Evolutionary conservation across 495 filamentous ascomycete species (phyloP).

Genomic region (Cenococcum geophilum): DNA sequence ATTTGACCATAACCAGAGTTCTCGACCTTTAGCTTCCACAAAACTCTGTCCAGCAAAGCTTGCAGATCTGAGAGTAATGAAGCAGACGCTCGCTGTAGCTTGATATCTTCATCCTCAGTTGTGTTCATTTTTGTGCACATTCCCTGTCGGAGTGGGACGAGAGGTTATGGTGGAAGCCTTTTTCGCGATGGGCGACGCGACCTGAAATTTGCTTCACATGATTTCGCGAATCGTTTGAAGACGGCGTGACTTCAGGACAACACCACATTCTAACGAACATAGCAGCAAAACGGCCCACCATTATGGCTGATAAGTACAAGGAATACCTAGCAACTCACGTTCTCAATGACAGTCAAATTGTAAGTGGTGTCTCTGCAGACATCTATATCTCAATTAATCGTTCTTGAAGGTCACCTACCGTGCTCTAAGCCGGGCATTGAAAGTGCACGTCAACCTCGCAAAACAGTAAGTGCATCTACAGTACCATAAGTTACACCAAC

Average conservation of each 20-base stretch:
- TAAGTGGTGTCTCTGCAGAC: constrained; percentile 40
- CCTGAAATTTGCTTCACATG: constrained; percentile 20
- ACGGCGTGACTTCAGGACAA: constrained; percentile 43
- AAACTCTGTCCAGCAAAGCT: constrained; percentile 25
- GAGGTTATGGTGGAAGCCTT: background rate
- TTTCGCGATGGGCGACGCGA: constrained; percentile 16
- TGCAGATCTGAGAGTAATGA: constrained; percentile 29
- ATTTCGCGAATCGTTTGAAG: constrained; percentile 18
- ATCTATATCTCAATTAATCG: constrained; percentile 9
- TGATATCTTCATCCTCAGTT: constrained; percentile 37
- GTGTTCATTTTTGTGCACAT: constrained; percentile 22
- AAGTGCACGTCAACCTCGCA: constrained; percentile 73
- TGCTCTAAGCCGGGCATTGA: constrained; percentile 66
- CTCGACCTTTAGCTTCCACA: constrained; percentile 24
- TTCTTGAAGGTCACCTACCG: constrained; percentile 72
- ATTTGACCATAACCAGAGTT: constrained; percentile 7
- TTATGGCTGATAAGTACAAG: constrained; percentile 57
- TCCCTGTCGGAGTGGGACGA: background rate
- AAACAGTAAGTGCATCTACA: constrained; percentile 59
- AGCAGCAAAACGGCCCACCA: constrained; percentile 10
- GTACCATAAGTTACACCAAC: constrained; percentile 1
- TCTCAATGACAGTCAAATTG: constrained; percentile 68
- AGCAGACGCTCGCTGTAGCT: constrained; percentile 32
- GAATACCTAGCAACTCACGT: constrained; percentile 69
- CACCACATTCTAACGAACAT: constrained; percentile 33